phyloP scores from a whole-genome alignment of 768 basidiomycete genomes.

The Xerocomus potaroensis region DNA sequence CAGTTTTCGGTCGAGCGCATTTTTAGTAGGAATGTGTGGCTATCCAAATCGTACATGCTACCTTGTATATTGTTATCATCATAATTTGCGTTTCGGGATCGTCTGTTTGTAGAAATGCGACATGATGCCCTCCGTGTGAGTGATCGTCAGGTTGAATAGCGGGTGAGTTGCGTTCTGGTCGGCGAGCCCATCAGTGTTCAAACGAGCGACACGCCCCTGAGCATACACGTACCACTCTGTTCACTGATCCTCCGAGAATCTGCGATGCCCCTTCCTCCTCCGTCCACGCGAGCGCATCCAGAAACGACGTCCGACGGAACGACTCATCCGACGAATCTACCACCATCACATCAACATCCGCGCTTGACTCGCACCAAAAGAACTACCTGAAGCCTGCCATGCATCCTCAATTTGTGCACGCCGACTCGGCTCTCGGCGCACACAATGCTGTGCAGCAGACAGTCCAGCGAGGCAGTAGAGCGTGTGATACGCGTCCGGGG shows the following conservation, averaged over 20 bases:
- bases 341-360: slow-evolving; percentile 9
- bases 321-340: slow-evolving; percentile 22
- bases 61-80: background rate
- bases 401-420: slow-evolving; percentile 30
- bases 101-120: slow-evolving; percentile 67
- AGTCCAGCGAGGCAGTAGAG: slow-evolving; percentile 89
- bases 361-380: background rate
- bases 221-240: slow-evolving; percentile 55
- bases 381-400: slow-evolving; percentile 36
- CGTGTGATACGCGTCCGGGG: slow-evolving; percentile 94
- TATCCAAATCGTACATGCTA: slow-evolving; percentile 9
- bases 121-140: slow-evolving; percentile 65
- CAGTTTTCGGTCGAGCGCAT: no score
- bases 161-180: slow-evolving; percentile 78
- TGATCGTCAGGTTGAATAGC: slow-evolving; percentile 68
- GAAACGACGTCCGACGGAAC: slow-evolving; percentile 47
- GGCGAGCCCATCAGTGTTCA: background rate
- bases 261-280: slow-evolving; percentile 59
- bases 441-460: slow-evolving; percentile 80
- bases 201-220: background rate
- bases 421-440: slow-evolving; percentile 44
- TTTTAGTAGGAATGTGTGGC: no score
- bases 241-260: slow-evolving; percentile 56
- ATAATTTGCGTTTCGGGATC: slow-evolving; percentile 34
- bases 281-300: slow-evolving; percentile 56